These are phyloP conservation scores for Favolaschia claudopus DNA, from an alignment of 768 basidiomycete genomes.

Conservation along the genomic window DNA sequence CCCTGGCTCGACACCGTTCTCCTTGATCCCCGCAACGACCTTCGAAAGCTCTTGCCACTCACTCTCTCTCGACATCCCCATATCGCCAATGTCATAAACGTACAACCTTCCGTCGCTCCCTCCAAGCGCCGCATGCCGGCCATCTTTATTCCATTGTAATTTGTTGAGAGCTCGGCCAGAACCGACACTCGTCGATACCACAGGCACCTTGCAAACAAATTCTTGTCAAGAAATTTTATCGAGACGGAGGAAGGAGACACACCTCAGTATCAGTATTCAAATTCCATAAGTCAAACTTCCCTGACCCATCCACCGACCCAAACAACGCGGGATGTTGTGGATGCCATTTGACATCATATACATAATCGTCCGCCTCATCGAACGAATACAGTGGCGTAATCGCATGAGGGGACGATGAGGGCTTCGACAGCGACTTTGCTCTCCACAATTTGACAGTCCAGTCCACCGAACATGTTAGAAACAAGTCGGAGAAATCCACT, in stretches of 20 bases:
- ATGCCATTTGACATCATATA: conserved; percentile 99
- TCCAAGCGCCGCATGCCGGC: conserved; percentile 87
- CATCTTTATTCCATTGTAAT: conserved; percentile 96
- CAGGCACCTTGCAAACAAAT: conserved; percentile 72
- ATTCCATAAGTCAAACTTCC: conserved; percentile 98
- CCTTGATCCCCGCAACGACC: conserved; percentile 75
- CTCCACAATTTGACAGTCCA: conserved; percentile 99
- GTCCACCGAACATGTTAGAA: conserved; percentile 91
- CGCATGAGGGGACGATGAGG: conserved; percentile 63
- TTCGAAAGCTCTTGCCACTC: conserved; percentile 96
- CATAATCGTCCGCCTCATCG: conserved; percentile 98
- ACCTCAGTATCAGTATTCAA: conserved; percentile 97
- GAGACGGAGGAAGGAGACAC: conserved; percentile 36
- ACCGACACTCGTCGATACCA: conserved; percentile 85
- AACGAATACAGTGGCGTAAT: conserved; percentile 90
- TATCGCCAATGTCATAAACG: conserved; percentile 94
- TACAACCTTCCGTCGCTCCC: conserved; percentile 93
- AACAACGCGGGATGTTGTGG: conserved; percentile 94
- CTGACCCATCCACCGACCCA: conserved; percentile 92
- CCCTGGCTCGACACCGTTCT: conserved; percentile 45
- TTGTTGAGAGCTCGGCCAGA: conserved; percentile 92
- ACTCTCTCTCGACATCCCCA: conserved; percentile 80
- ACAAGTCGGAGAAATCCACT: conserved; percentile 95
- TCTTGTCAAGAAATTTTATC: conserved; percentile 6
- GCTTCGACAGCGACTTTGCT: conserved; percentile 77